Conservation (phyloP, 805 yeast species). For the Ogataea sp. region DNA sequence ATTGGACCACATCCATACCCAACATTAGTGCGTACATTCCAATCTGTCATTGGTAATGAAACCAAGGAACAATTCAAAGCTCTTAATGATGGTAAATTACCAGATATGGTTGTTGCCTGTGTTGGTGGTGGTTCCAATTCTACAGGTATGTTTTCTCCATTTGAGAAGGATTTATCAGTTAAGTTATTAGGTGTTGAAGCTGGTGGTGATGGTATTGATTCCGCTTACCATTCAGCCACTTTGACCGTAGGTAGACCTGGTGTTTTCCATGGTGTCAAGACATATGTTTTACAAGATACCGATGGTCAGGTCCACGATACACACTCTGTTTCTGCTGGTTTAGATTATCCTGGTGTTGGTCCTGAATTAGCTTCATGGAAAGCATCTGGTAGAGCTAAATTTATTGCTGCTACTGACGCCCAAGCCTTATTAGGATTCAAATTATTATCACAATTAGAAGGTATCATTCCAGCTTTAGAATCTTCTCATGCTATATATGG, state of each 20-base stretch:
- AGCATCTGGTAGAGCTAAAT: conserved; percentile 84
- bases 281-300: conserved; percentile 80
- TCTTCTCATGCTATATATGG: conserved; percentile 95
- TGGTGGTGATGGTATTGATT: conserved; percentile 94
- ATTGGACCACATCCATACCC: conserved; percentile 99
- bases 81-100: conserved; percentile 73
- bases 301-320: conserved; percentile 98
- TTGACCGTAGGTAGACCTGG: conserved; percentile 94
- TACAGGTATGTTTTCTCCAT: conserved; percentile 92
- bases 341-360: conserved; percentile 99
- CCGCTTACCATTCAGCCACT: conserved; percentile 89
- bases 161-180: conserved; percentile 73
- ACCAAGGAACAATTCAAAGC: conserved; percentile 84
- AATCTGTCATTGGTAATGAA: conserved; percentile 92
- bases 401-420: conserved; percentile 91
- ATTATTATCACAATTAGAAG: conserved; percentile 84
- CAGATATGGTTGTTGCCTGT: conserved; percentile 94
- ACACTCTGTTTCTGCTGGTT: conserved; percentile 96
- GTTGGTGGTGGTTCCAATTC: conserved; percentile 99
- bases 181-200: conserved; percentile 93
- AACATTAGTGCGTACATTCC: conserved; percentile 95
- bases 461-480: conserved; percentile 97
- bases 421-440: conserved; percentile 90
- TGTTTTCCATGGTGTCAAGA: conserved; percentile 96
- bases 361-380: conserved; percentile 97